A percentile compares a stretch with the other conserved stretches of the same genome.
phyloP scores from a whole-genome alignment of 2,329 filamentous ascomycete genomes.

The Trichoderma endophyticum region DNA sequence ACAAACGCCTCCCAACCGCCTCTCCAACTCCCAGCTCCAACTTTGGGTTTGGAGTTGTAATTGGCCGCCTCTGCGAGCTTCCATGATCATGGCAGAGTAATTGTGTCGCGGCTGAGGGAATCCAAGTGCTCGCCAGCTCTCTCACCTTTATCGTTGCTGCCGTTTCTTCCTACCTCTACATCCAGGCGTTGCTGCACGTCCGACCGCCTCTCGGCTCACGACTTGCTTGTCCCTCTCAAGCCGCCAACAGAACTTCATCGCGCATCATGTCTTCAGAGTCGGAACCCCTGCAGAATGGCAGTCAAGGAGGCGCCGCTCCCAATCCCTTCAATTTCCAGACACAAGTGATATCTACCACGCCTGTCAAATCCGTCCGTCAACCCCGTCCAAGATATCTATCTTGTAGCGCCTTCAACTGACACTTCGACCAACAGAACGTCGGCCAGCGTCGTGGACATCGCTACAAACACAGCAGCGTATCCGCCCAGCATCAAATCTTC shows the following conservation, averaged over 20 bases:
- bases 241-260: background rate
- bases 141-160: background rate
- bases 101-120: background rate
- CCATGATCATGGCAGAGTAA: background rate
- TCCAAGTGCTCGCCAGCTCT: background rate
- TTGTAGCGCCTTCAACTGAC: constrained; percentile 12
- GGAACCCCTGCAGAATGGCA: constrained; percentile 20
- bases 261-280: constrained; percentile 16
- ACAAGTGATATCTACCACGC: constrained; percentile 68
- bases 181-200: background rate
- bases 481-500: constrained; percentile 86
- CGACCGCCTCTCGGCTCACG: background rate
- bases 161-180: background rate
- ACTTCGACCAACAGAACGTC: constrained; percentile 59
- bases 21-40: background rate
- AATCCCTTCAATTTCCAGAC: constrained; percentile 96
- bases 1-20: background rate
- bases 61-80: background rate
- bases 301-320: constrained; percentile 32
- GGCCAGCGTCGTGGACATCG: constrained; percentile 92
- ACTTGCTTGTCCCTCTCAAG: background rate
- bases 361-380: constrained; percentile 69
- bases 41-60: background rate
- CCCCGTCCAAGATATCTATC: background rate
- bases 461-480: constrained; percentile 96